Evolutionary conservation across 495 filamentous ascomycete species (phyloP), one percentile per base, ranked within the genome.

Genomic region (Annulohypoxylon maeteangense): DNA sequence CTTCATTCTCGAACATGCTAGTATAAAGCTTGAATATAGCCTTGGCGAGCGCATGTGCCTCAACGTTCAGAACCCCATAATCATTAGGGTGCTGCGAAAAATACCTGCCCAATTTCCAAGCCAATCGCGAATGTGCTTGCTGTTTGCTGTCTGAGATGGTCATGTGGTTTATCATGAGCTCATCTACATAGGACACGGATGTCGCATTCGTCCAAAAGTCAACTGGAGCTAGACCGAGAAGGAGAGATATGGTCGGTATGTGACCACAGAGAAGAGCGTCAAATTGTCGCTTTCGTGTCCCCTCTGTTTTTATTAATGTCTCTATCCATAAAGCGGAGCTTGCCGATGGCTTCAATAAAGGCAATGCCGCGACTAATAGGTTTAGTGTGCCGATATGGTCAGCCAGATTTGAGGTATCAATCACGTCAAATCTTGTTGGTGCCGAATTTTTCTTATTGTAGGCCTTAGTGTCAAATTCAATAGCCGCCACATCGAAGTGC

Each of bases 141-240:
- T 56, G 18, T 4, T 10, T 11, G 3, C 40, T 0, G 10, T 4
- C 3, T 8, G 34, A 47, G 7, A 22, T 18, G 18, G 22, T 16
- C 6, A 65, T 29, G 12, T 3, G 10, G 48, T 59, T 48, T 1
- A 70, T n/a, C 12, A 72, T 7, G 12, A 65, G 5, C 27, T 78
- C 71, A 18, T 72, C 68, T 10, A 70, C 63, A 27, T 34, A 65
- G 14, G 75, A 76, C 4, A 63, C 54, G 2, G 69, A 54, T 7
- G 72, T 68, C n/a, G 76, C 75, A 38, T 78, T 74, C 2, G 75
- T 75, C 75, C 64, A 77, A 38, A 69, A 70, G 27, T 78, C 70
- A 38, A 75, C 54, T 18, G 69, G 75, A 10, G 42, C 20, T 1
- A 78, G 18, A 22, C 72, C 75, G 36, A 78, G 64, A 2, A 78